Percentiles rank a stretch among this genome's conserved stretches.
Conservation (phyloP, 768 basidiomycete genomes). For the Kwoniella bestiolae region DNA sequence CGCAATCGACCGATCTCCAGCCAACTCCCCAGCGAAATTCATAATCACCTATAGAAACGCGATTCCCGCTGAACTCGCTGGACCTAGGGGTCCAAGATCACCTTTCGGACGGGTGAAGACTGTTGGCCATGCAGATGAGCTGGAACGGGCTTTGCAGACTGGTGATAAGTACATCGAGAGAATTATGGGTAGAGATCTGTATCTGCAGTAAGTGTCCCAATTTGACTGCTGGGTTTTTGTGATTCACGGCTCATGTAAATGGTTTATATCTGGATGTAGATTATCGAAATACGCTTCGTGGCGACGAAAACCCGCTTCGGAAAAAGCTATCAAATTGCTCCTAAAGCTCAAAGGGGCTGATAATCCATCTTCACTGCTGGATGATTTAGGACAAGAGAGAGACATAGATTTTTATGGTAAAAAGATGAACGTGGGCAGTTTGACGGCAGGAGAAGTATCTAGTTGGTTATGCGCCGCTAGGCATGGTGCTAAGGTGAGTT, state of each 20-base stretch:
- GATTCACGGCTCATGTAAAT: neutral
- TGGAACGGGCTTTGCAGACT: conserved; percentile 46
- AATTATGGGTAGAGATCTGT: conserved; percentile 32
- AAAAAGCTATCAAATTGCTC: conserved; percentile 34
- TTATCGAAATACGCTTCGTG: conserved; percentile 48
- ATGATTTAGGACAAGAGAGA: conserved; percentile 5
- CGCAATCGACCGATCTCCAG: conserved; percentile 23
- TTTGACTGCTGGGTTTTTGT: neutral
- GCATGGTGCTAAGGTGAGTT: conserved; percentile 28
- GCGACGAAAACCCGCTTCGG: conserved; percentile 36
- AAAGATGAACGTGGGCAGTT: neutral
- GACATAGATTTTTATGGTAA: conserved; percentile 11
- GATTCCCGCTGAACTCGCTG: conserved; percentile 26
- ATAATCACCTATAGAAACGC: conserved; percentile 35
- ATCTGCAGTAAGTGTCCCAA: conserved; percentile 28
- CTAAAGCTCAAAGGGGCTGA: conserved; percentile 36
- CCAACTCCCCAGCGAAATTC: conserved; percentile 7
- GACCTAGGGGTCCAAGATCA: neutral
- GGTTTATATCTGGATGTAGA: neutral
- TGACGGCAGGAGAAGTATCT: conserved; percentile 34
- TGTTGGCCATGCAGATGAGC: conserved; percentile 37
- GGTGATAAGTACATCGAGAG: conserved; percentile 41
- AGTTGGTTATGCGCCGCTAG: conserved; percentile 25
- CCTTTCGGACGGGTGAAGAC: conserved; percentile 19
- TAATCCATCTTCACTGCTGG: neutral